Evolutionary conservation across 2,329 filamentous ascomycete species (phyloP).

Genomic region (Didymella segeticola): DNA sequence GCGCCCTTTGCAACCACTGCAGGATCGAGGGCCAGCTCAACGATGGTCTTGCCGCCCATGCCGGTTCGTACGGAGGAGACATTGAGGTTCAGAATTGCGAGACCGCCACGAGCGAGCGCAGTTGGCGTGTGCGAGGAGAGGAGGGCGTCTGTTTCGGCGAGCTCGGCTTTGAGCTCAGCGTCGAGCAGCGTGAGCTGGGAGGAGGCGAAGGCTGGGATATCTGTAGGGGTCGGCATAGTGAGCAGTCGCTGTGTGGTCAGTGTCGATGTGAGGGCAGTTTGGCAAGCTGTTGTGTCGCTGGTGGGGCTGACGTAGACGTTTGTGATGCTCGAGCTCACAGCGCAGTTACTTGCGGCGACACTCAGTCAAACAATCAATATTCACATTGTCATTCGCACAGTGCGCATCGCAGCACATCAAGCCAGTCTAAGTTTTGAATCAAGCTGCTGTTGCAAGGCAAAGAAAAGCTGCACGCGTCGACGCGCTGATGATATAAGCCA

Average conservation of each 20-base stretch:
- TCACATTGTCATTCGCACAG: background rate
- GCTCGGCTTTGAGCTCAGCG: conserved; percentile 73
- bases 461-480: background rate
- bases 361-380: background rate
- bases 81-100: conserved; percentile 78
- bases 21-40: conserved; percentile 79
- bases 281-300: conserved; percentile 7
- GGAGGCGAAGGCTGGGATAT: conserved; percentile 72
- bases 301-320: conserved; percentile 17
- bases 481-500: background rate
- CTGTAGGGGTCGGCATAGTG: conserved; percentile 46
- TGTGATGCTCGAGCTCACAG: conserved; percentile 9
- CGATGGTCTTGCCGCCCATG: conserved; percentile 85
- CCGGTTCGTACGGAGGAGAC: conserved; percentile 82
- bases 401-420: background rate
- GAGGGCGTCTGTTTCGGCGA: conserved; percentile 71
- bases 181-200: conserved; percentile 75
- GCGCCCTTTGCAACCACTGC: conserved; percentile 62
- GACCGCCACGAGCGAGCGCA: conserved; percentile 75
- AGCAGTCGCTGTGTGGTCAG: conserved; percentile 1
- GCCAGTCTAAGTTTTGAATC: background rate
- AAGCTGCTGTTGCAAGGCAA: background rate
- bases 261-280: background rate
- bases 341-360: background rate
- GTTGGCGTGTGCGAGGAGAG: conserved; percentile 72